These are phyloP conservation scores for Solanum sitiens DNA, from an alignment of 257 asterid genomes.

Conservation along the genomic window DNA sequence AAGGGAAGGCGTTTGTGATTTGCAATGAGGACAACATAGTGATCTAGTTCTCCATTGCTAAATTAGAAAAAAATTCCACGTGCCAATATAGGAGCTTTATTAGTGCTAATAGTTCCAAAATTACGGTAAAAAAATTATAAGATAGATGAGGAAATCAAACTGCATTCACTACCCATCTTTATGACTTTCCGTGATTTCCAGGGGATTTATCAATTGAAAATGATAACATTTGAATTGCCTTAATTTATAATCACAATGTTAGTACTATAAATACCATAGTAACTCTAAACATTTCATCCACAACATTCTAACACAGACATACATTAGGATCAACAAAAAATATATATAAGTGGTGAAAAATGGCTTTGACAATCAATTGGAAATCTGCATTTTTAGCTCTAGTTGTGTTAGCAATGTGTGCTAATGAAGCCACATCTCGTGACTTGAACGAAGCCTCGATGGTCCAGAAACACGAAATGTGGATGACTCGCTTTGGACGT, in stretches of 20 bases:
- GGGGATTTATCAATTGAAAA: neutral
- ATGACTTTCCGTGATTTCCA: neutral
- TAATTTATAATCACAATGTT: neutral
- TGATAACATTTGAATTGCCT: neutral
- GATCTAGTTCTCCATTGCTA: neutral
- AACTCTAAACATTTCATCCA: neutral
- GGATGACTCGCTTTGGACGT: slow-evolving; percentile 29
- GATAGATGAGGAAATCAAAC: neutral
- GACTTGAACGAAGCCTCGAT: slow-evolving; percentile 15
- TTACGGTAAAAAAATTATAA: neutral
- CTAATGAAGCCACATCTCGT: slow-evolving; percentile 11
- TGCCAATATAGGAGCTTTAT: neutral
- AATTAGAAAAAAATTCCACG: neutral
- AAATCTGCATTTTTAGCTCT: slow-evolving; percentile 7
- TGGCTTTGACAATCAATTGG: slow-evolving; percentile 10
- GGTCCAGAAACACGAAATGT: slow-evolving; percentile 19
- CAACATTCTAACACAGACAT: neutral
- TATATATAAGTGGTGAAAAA: neutral
- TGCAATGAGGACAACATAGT: neutral
- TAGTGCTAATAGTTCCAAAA: neutral
- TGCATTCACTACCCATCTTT: too few relatives aligned
- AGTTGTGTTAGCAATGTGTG: slow-evolving; percentile 12
- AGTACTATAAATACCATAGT: neutral
- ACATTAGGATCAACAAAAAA: neutral
- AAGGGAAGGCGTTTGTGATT: neutral